Conservation (phyloP, 1,284 basidiomycete genomes). For the Meira nashicola region DNA sequence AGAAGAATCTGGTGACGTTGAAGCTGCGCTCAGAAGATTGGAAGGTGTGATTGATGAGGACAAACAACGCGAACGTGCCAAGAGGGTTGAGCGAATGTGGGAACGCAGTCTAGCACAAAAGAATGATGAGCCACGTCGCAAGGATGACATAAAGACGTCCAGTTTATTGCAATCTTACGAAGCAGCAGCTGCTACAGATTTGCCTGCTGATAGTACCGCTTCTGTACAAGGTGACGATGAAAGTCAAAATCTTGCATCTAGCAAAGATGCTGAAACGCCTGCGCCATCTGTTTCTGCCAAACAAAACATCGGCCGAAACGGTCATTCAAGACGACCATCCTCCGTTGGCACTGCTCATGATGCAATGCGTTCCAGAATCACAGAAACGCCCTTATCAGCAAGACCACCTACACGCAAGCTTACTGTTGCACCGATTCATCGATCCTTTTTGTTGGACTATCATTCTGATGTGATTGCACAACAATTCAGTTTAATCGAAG, state of each 20-base stretch:
- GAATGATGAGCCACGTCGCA: not conserved
- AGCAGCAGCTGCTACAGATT: not conserved
- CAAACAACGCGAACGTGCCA: conserved; percentile 31
- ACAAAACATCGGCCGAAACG: no score
- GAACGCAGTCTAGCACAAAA: conserved; percentile 18
- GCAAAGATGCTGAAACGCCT: not conserved
- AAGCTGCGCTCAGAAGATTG: conserved; percentile 39
- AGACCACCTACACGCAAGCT: conserved; percentile 10
- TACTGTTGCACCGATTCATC: conserved; percentile 29
- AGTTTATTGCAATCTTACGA: not conserved
- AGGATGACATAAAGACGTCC: not conserved
- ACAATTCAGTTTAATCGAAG: conserved; percentile 80
- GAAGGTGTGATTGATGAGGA: conserved; percentile 48
- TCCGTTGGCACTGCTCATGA: not conserved
- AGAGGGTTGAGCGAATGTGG: conserved; percentile 36
- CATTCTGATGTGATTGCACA: conserved; percentile 64
- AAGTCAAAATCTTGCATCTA: not conserved
- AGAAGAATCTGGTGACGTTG: conserved; percentile 38
- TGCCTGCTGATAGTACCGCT: not conserved
- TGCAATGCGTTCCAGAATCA: not conserved
- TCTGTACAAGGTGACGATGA: not conserved
- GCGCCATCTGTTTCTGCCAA: not conserved
- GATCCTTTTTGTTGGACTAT: conserved; percentile 41
- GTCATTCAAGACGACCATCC: not conserved
- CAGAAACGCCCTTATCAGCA: conserved; percentile 4